phyloP scores from a whole-genome alignment of 208 protist genomes.

The Kentomonas sorsogonicus region DNA sequence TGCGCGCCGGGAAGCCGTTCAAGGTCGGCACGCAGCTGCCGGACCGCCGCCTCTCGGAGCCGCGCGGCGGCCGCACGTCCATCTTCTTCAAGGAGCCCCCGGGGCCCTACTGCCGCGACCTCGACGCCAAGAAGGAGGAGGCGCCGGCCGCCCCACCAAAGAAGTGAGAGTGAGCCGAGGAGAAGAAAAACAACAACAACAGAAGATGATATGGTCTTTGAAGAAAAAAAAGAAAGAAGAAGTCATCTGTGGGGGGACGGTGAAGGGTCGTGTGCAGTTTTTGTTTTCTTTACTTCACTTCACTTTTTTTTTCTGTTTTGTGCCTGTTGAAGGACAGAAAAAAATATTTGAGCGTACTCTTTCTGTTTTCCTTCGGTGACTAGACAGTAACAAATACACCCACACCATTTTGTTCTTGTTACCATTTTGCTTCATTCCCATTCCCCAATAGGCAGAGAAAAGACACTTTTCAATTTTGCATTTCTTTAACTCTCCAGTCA shows the following conservation, averaged over 20 bases:
- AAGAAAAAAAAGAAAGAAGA: constrained; percentile 12
- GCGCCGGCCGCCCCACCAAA: constrained; percentile 16
- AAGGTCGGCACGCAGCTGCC: constrained; percentile 68
- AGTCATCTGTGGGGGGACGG: too few species aligned
- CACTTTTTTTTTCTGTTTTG: constrained; percentile 9
- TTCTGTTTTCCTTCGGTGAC: too few species aligned
- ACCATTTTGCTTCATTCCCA: too few species aligned
- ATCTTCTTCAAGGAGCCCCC: constrained; percentile 81
- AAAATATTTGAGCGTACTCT: too few species aligned
- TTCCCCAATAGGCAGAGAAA: too few species aligned
- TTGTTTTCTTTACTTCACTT: too few species aligned
- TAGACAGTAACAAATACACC: too few species aligned
- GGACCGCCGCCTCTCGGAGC: constrained; percentile 67
- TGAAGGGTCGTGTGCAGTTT: too few species aligned
- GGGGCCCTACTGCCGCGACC: constrained; percentile 79
- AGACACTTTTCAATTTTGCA: too few species aligned
- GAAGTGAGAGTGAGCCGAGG: constrained; percentile 16
- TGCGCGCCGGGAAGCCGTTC: constrained; percentile 68
- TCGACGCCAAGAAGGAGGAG: constrained; percentile 58
- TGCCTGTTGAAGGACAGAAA: not conserved
- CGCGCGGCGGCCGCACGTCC: constrained; percentile 78
- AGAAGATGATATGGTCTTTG: not conserved
- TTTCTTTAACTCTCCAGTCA: too few species aligned
- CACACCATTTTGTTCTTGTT: too few species aligned
- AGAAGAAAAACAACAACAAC: constrained; percentile 7